These are phyloP conservation scores for Lithohypha guttulata DNA, from an alignment of 2,329 filamentous ascomycete genomes.

Conservation along the genomic window DNA sequence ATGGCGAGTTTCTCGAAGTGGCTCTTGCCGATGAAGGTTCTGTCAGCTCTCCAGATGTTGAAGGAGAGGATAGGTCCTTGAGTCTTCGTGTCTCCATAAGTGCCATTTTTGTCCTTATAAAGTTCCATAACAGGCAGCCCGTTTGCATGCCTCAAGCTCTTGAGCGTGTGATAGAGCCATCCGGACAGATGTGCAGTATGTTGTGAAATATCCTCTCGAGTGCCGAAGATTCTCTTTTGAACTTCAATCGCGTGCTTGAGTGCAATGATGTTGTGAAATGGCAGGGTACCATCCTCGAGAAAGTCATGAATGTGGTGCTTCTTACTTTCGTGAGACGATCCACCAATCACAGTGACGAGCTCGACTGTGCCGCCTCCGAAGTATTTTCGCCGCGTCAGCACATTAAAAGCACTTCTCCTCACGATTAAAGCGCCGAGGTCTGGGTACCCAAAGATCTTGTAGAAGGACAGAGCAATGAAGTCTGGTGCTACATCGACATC, in stretches of 20 bases:
- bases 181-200: constrained; percentile 59
- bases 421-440: constrained; percentile 53
- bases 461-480: constrained; percentile 51
- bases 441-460: constrained; percentile 58
- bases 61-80: constrained; percentile 63
- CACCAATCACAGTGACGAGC: constrained; percentile 63
- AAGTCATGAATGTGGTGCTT: constrained; percentile 51
- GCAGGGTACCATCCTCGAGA: constrained; percentile 63
- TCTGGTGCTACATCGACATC: constrained; percentile 47
- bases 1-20: constrained; percentile 51
- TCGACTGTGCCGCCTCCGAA: constrained; percentile 65
- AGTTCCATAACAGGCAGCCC: constrained; percentile 42
- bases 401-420: constrained; percentile 43
- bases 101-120: constrained; percentile 44
- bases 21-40: constrained; percentile 45
- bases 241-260: constrained; percentile 61
- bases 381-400: constrained; percentile 56
- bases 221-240: constrained; percentile 58
- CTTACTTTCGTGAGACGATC: constrained; percentile 75
- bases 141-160: constrained; percentile 42
- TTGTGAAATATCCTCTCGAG: constrained; percentile 54
- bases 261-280: constrained; percentile 80
- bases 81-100: constrained; percentile 39
- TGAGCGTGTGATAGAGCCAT: constrained; percentile 44
- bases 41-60: constrained; percentile 46